phyloP scores from a whole-genome alignment of 768 basidiomycete species.

The Cystofilobasidium macerans region DNA sequence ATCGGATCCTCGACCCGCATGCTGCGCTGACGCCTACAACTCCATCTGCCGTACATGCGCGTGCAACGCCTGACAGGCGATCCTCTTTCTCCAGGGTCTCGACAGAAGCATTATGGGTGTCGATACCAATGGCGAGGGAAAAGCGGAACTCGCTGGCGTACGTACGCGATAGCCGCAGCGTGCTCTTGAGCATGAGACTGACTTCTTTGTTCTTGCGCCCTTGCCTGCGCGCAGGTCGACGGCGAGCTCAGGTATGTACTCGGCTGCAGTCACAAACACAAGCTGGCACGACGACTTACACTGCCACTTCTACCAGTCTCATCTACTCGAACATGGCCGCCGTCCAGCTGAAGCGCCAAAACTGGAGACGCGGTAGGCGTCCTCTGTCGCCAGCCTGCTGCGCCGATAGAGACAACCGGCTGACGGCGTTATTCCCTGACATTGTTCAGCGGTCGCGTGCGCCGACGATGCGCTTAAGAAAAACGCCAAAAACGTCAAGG shows the following conservation, averaged over 20 bases:
- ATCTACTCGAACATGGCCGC: constrained; percentile 24
- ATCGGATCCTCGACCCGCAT: neutral
- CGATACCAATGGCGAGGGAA: neutral
- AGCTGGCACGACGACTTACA: neutral
- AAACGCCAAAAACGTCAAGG: constrained; percentile 23
- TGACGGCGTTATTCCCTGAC: neutral
- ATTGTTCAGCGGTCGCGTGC: neutral
- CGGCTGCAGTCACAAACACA: too few species aligned
- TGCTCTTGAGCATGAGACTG: neutral
- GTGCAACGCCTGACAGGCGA: constrained; percentile 1
- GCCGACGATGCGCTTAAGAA: constrained; percentile 22
- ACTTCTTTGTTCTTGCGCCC: neutral
- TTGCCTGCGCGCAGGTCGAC: neutral
- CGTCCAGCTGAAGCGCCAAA: constrained; percentile 21
- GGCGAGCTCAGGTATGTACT: constrained; percentile 13
- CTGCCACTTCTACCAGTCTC: neutral
- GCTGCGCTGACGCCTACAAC: constrained; percentile 1
- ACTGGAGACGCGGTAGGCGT: neutral
- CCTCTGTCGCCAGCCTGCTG: too few species aligned
- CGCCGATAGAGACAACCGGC: too few species aligned
- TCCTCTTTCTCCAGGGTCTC: constrained; percentile 10
- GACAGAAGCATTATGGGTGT: constrained; percentile 3
- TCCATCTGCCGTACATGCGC: neutral
- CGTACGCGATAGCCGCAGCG: neutral
- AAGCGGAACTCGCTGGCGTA: neutral